phyloP scores from a whole-genome alignment of 2,329 filamentous ascomycete genomes.

The Colletotrichum viniferum region DNA sequence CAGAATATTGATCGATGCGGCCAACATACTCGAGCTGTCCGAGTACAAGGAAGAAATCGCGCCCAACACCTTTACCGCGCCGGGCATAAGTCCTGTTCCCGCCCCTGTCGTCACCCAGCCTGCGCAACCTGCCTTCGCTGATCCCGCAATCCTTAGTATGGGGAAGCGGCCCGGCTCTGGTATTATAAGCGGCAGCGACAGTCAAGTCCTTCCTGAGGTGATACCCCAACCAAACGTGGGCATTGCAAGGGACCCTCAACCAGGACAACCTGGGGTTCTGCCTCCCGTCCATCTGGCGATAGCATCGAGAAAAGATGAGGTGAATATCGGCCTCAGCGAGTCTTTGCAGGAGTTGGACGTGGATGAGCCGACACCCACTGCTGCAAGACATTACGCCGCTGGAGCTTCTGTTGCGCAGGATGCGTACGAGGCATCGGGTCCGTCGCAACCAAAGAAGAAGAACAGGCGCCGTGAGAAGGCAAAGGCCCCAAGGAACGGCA shows the following conservation, averaged over 20 bases:
- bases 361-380: slow-evolving; percentile 22
- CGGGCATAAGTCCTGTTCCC: slow-evolving; percentile 27
- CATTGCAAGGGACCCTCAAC: slow-evolving; percentile 35
- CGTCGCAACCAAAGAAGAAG: slow-evolving; percentile 27
- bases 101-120: slow-evolving; percentile 31
- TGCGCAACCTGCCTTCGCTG: slow-evolving; percentile 62
- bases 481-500: slow-evolving; percentile 32
- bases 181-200: slow-evolving; percentile 24
- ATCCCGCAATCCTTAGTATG: slow-evolving; percentile 82
- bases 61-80: slow-evolving; percentile 31
- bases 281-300: slow-evolving; percentile 12
- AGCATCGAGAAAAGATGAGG: background rate
- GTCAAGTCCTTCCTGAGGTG: slow-evolving; percentile 12
- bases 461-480: slow-evolving; percentile 31
- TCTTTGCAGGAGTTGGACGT: slow-evolving; percentile 28
- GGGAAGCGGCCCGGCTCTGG: slow-evolving; percentile 43
- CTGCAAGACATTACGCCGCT: slow-evolving; percentile 20
- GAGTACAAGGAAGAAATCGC: slow-evolving; percentile 38
- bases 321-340: slow-evolving; percentile 17
- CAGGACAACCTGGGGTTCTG: slow-evolving; percentile 24
- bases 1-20: slow-evolving; percentile 47
- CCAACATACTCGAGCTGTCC: slow-evolving; percentile 49
- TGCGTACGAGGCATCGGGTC: slow-evolving; percentile 20
- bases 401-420: background rate
- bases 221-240: slow-evolving; percentile 30